phyloP scores from a whole-genome alignment of 2,329 filamentous ascomycete species.

The Fusarium sp. region DNA sequence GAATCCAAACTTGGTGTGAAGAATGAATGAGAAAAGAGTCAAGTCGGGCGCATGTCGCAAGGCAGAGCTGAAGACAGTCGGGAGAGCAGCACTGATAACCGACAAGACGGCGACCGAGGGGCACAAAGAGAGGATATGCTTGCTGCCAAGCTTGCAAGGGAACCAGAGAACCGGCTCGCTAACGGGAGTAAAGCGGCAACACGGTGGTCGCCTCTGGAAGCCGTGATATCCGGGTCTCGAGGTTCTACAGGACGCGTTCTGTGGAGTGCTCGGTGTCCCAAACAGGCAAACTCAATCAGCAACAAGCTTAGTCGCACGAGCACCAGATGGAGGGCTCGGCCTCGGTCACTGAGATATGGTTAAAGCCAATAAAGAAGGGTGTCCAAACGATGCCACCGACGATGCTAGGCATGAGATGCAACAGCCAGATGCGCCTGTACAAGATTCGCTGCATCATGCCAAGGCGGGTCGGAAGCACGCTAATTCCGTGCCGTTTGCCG shows the following conservation, averaged over 20 bases:
- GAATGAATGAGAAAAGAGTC: background rate
- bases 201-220: slow-evolving; percentile 16
- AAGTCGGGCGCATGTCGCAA: slow-evolving; percentile 2
- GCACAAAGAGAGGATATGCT: slow-evolving; percentile 4
- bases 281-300: slow-evolving; percentile 33
- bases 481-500: slow-evolving; percentile 37
- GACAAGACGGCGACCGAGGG: background rate
- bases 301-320: slow-evolving; percentile 36
- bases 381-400: background rate
- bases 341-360: slow-evolving; percentile 33
- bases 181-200: slow-evolving; percentile 28
- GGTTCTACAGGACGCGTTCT: background rate
- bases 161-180: slow-evolving; percentile 3
- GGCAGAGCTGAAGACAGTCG: background rate
- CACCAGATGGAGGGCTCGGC: slow-evolving; percentile 3
- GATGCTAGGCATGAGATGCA: background rate
- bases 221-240: slow-evolving; percentile 34
- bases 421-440: background rate
- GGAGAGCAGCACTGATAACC: background rate
- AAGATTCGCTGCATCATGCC: background rate
- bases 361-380: slow-evolving; percentile 1
- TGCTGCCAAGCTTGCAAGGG: background rate
- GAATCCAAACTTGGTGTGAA: background rate
- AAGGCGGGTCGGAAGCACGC: slow-evolving; percentile 24
- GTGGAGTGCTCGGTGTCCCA: slow-evolving; percentile 33